These are phyloP conservation scores for Angomonas deanei DNA, from an alignment of 208 protist genomes.

Conservation along the genomic window DNA sequence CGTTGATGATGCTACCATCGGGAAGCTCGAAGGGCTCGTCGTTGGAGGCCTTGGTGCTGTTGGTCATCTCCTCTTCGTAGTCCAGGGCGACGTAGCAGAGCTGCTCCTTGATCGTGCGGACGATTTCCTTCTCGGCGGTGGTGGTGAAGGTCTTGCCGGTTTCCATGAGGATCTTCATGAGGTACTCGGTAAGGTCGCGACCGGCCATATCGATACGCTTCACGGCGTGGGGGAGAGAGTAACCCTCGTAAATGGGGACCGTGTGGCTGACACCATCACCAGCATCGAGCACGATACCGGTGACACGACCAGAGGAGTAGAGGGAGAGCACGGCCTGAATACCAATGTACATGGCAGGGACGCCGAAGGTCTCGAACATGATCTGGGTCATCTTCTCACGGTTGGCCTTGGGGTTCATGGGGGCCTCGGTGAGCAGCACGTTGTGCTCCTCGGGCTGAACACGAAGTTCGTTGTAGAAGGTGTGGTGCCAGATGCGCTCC, in stretches of 20 bases:
- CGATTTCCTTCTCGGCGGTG: constrained; percentile 95
- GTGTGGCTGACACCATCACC: constrained; percentile 93
- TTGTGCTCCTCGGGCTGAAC: constrained; percentile 97
- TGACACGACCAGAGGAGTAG: constrained; percentile 88
- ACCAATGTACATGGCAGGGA: constrained; percentile 88
- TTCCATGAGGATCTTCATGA: constrained; percentile 94
- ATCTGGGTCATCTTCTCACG: constrained; percentile 95
- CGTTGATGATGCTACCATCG: constrained; percentile 90
- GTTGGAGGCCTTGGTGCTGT: constrained; percentile 77
- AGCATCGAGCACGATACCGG: constrained; percentile 91
- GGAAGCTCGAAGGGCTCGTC: constrained; percentile 92
- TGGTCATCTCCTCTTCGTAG: constrained; percentile 95
- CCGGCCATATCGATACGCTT: constrained; percentile 89
- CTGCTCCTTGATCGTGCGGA: constrained; percentile 95
- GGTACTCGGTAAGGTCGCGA: constrained; percentile 93
- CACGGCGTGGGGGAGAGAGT: constrained; percentile 84
- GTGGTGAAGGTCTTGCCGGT: constrained; percentile 95
- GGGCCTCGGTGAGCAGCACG: constrained; percentile 90
- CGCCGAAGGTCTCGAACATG: constrained; percentile 93
- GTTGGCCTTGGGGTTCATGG: constrained; percentile 91
- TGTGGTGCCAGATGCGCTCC: constrained; percentile 98
- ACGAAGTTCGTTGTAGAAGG: constrained; percentile 98
- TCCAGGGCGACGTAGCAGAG: constrained; percentile 92
- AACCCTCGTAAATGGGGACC: constrained; percentile 93
- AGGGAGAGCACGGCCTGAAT: constrained; percentile 97